Percentiles rank a stretch among this genome's conserved stretches.
Evolutionary conservation across 352 stramenopile species (phyloP).

Genomic region (Pythium vanterpoolii): DNA sequence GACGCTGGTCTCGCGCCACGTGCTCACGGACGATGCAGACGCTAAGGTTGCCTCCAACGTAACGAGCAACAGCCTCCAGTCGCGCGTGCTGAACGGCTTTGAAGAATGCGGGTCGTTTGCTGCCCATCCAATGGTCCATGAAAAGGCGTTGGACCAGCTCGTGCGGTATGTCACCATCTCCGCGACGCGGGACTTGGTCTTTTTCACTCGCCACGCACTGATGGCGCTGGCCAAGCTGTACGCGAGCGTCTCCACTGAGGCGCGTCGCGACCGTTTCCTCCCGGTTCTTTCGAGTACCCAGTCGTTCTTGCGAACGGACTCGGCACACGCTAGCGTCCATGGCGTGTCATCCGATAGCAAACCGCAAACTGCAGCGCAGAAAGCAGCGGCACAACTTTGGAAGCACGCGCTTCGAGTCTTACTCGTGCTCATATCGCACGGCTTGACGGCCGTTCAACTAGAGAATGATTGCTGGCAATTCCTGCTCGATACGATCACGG

Average conservation of each 20-base stretch:
- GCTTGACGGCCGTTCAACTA: constrained; percentile 49
- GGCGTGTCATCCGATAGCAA: constrained; percentile 27
- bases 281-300: constrained; percentile 65
- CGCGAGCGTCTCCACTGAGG: constrained; percentile 51
- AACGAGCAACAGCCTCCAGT: constrained; percentile 81
- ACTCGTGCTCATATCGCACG: constrained; percentile 68
- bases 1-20: constrained; percentile 58
- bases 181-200: constrained; percentile 45
- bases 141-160: constrained; percentile 65
- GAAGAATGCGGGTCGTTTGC: constrained; percentile 77
- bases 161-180: constrained; percentile 56
- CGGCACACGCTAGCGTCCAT: background rate
- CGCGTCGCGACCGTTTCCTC: constrained; percentile 51
- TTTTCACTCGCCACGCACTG: constrained; percentile 77
- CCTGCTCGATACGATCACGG: constrained; percentile 60
- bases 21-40: constrained; percentile 34
- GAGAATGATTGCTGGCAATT: constrained; percentile 46
- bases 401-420: constrained; percentile 73
- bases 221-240: constrained; percentile 76
- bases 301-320: constrained; percentile 54
- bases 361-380: constrained; percentile 49
- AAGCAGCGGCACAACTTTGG: constrained; percentile 69
- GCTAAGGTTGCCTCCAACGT: constrained; percentile 44
- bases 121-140: constrained; percentile 57
- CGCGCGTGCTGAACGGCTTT: constrained; percentile 78